phyloP scores from a whole-genome alignment of 495 filamentous ascomycete species.

The Xylaria telfairii region DNA sequence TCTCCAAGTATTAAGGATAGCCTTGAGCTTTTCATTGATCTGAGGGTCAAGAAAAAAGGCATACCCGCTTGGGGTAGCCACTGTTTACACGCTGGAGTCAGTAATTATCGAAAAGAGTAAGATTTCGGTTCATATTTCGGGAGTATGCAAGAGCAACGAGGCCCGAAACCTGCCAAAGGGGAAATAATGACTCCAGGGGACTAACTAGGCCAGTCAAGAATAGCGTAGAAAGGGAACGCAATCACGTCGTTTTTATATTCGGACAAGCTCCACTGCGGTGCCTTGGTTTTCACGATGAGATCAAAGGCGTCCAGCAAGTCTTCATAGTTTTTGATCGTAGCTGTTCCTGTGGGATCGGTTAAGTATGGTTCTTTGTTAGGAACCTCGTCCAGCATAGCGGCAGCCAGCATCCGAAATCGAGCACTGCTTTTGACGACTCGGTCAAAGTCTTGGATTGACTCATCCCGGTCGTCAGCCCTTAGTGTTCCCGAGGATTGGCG shows the following conservation, averaged over 20 bases:
- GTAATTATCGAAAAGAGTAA: too few species aligned
- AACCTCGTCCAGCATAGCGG: constrained; percentile 62
- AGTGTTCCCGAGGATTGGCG: background rate
- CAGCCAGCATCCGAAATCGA: constrained; percentile 38
- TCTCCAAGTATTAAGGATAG: constrained; percentile 64
- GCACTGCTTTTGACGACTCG: constrained; percentile 37
- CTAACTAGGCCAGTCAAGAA: constrained; percentile 68
- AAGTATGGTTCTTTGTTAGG: constrained; percentile 54
- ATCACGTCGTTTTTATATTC: constrained; percentile 31
- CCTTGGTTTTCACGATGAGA: constrained; percentile 56
- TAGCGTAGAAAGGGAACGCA: constrained; percentile 48
- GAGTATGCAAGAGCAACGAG: too few species aligned
- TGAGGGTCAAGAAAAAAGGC: constrained; percentile 60
- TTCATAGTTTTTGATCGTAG: constrained; percentile 45
- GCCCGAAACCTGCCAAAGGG: too few species aligned
- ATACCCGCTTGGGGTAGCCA: constrained; percentile 63
- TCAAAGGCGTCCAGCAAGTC: constrained; percentile 62
- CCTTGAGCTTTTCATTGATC: constrained; percentile 62
- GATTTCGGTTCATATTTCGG: too few species aligned
- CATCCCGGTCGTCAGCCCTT: background rate
- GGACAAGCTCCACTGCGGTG: constrained; percentile 60
- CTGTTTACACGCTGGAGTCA: too few species aligned
- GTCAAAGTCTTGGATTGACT: constrained; percentile 28
- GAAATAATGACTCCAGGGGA: too few species aligned
- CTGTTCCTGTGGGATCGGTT: constrained; percentile 51